Conservation (phyloP, 192 early-diverging fungal genomes). For the Allomyces macrogynus region DNA sequence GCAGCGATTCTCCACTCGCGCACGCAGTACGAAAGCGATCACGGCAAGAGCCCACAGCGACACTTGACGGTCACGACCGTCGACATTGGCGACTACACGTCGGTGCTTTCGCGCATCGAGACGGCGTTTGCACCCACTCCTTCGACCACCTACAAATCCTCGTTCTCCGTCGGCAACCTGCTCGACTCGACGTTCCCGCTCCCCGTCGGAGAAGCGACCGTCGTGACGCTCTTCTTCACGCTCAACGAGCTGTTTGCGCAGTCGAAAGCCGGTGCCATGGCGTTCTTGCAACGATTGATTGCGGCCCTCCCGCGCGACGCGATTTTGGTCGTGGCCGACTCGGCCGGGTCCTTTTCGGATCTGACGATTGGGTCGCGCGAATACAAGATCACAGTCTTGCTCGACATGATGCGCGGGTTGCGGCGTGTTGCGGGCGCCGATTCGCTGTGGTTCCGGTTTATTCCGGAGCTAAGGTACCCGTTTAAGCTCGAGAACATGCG, state of each 20-base stretch:
- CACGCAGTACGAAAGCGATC: neutral
- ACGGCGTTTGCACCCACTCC: slow-evolving; percentile 15
- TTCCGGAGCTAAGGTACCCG: slow-evolving; percentile 48
- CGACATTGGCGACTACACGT: slow-evolving; percentile 15
- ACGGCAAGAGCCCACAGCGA: neutral
- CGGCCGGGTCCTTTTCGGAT: slow-evolving; percentile 82
- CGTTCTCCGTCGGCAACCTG: slow-evolving; percentile 15
- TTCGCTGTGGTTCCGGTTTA: slow-evolving; percentile 54
- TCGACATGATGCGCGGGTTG: slow-evolving; percentile 57
- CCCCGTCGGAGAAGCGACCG: slow-evolving; percentile 28
- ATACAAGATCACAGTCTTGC: slow-evolving; percentile 81
- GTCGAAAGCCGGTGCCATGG: slow-evolving; percentile 52
- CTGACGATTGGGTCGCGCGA: slow-evolving; percentile 42
- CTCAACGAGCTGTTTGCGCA: slow-evolving; percentile 74
- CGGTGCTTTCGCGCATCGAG: slow-evolving; percentile 6
- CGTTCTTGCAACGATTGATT: slow-evolving; percentile 50
- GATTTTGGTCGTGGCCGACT: slow-evolving; percentile 64
- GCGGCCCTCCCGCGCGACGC: slow-evolving; percentile 36
- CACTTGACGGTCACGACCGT: slow-evolving; percentile 10
- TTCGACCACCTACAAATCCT: too few relatives aligned
- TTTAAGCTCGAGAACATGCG: slow-evolving; percentile 75
- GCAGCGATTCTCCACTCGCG: slow-evolving; percentile 22
- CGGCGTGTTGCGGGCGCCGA: slow-evolving; percentile 45
- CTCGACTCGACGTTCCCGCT: slow-evolving; percentile 14
- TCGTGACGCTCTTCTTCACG: slow-evolving; percentile 78